Base-by-base conservation (phyloP, 2,329 filamentous ascomycete genomes). In the Neopestalotiopsis sp. region DNA sequence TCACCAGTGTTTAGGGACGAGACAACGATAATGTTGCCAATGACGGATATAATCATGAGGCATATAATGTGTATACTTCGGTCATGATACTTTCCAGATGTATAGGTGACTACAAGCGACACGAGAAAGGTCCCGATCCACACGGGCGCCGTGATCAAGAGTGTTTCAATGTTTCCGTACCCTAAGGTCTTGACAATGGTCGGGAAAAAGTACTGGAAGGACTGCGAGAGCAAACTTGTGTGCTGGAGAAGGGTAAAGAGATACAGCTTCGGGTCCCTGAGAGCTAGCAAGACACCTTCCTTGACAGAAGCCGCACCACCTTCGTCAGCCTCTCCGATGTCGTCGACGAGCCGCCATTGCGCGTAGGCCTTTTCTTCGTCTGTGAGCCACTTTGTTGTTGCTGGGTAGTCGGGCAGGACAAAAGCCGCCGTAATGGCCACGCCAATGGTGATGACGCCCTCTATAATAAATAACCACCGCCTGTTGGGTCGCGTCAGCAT, bases 151-250 rank as follows among this genome's bases (percentile, higher is more conserved):
- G 88, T 90, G n/a, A 90, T 80, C 67, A 88, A 84, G 0, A 90
- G 79, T 0, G 88, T 89, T 14, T 82, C 78, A 61, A 88, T 85
- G 30, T 79, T 84, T 7, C 82, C 81, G 75, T 88, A 91, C 0
- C 88, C 87, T 0, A 92, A 82, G 0, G 88, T 90, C 58, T 88
- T 83, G 1, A 91, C 87, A 56, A 92, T 89, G 0, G 85, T 88
- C 0, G 90, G 90, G 78, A 91, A 91, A 79, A 91, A 91, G 74
- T 90, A 90, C 61, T 89, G 87, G 73, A 91, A 90, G 1, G 85
- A 87, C 73, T 89, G 86, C 0, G 83, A 82, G 1, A 87, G 77
- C 17, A 88, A 71, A 40, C 81, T 85, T n/a, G 82, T 74, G 68
- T 88, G 87, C 73, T 89, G 86, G 2, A 89, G 77, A 28, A 89